phyloP scores from a whole-genome alignment of 768 basidiomycete genomes.

The Russula compacta region DNA sequence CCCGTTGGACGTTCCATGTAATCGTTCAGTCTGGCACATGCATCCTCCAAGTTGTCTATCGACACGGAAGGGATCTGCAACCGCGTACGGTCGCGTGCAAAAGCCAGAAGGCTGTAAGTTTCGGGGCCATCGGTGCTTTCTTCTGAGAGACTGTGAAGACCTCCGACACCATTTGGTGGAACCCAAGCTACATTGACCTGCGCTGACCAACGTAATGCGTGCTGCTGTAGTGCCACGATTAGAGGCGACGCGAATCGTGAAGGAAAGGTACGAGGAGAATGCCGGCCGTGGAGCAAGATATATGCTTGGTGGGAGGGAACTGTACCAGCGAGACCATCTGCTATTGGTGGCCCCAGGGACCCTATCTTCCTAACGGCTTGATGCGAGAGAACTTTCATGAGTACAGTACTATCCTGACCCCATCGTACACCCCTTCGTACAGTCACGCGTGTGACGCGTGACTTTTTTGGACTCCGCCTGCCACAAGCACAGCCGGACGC shows the following conservation, averaged over 20 bases:
- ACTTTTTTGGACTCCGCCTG: too few species aligned
- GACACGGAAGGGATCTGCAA: conserved; percentile 43
- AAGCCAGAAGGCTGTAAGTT: conserved; percentile 39
- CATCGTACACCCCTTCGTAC: too few species aligned
- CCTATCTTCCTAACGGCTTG: neutral
- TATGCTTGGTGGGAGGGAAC: conserved; percentile 14
- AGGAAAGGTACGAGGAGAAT: conserved; percentile 14
- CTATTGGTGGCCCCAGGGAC: neutral
- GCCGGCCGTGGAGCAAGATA: conserved; percentile 10
- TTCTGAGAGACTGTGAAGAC: conserved; percentile 20
- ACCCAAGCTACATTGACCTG: conserved; percentile 56
- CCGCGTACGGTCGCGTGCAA: conserved; percentile 38
- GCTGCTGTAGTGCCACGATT: conserved; percentile 41
- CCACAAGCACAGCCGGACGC: too few species aligned
- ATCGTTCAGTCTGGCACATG: conserved; percentile 28
- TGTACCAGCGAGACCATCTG: conserved; percentile 10
- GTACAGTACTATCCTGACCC: too few species aligned
- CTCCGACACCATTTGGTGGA: conserved; percentile 15
- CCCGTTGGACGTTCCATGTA: neutral
- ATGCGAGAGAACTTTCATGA: neutral
- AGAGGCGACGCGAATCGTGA: conserved; percentile 27
- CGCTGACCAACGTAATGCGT: conserved; percentile 40
- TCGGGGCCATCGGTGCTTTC: conserved; percentile 21
- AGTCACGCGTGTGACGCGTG: too few species aligned
- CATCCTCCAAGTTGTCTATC: conserved; percentile 41